Evolutionary conservation across 805 yeast species (phyloP), one percentile per base, ranked within the genome.

Genomic region (Maudiozyma pseudohumilis): DNA sequence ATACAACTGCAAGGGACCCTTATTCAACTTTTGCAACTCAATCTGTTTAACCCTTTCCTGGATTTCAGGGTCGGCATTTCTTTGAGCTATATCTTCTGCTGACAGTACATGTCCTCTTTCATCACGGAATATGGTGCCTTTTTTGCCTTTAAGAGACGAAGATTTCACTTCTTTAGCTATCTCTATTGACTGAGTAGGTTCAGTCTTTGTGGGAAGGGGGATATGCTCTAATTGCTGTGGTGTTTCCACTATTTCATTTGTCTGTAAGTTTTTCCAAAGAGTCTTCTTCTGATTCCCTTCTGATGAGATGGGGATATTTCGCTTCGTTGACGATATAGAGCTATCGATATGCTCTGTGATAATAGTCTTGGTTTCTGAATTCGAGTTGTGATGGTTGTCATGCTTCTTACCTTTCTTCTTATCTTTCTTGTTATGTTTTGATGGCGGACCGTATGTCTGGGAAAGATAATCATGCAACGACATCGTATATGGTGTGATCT

Each of bases 111-210:
- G 60, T 13, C 94, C 94, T 1, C 67, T 51, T 2, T 70, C 60
- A 50, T 82, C 89, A 64, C 92, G 69, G 48, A 70, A 72, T 0
- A 75, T 62, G 0, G 81, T 75, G 22, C 33, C 19, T 6, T 12
- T 13, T 12, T n/a, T 16, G 12, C 21, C 11, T 4, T 27, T 11
- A 11, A 28, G 29, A 17, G 3, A 2, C 20, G 12, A 4, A 5
- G 13, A 6, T 17, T 17, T 3, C n/a, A 5, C 17, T 13, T 16
- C 11, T 10, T 16, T 5, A 13, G 12, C 28, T 34, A 12, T 12
- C 5, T n/a, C 11, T 23, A 25, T 44, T 44, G 9, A 48, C 45
- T 35, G 45, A 18, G 17, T n/a, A 12, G 18, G 6, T 17, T 9
- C 21, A n/a, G n/a, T n/a, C n/a, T n/a, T n/a, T n/a, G 13, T 19